Conservation (phyloP, 768 basidiomycete species). For the Tylopilus felleus region DNA sequence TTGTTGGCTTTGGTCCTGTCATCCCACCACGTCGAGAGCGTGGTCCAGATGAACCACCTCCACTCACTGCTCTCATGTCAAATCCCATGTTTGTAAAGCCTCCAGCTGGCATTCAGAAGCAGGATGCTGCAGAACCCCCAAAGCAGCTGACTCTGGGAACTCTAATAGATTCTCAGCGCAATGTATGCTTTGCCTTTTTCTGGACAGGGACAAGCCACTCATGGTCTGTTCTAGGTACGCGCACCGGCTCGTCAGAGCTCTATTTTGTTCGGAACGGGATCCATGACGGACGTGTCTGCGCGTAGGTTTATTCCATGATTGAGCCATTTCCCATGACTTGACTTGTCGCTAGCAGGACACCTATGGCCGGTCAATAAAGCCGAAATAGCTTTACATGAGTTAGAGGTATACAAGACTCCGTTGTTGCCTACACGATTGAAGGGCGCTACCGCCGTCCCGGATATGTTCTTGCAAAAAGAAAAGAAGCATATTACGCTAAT, state of each 20-base stretch:
- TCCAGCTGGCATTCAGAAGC: slow-evolving; percentile 37
- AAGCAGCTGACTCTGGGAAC: slow-evolving; percentile 52
- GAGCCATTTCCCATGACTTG: slow-evolving; percentile 11
- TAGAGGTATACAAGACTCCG: slow-evolving; percentile 78
- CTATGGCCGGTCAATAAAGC: slow-evolving; percentile 47
- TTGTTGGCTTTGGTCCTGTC: slow-evolving; percentile 40
- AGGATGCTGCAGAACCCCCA: slow-evolving; percentile 19
- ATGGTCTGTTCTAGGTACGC: slow-evolving; percentile 36
- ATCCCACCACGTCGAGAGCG: slow-evolving; percentile 39
- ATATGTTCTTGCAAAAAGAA: slow-evolving; percentile 59
- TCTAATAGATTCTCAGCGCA: slow-evolving; percentile 54
- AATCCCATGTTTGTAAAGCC: slow-evolving; percentile 71
- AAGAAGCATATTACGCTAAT: slow-evolving; percentile 49
- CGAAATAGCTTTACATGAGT: slow-evolving; percentile 64
- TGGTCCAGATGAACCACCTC: slow-evolving; percentile 67
- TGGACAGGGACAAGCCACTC: background rate
- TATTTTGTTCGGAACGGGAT: slow-evolving; percentile 44
- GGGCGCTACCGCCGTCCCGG: slow-evolving; percentile 45
- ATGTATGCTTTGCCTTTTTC: slow-evolving; percentile 38
- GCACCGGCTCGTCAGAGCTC: slow-evolving; percentile 53
- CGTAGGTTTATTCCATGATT: slow-evolving; percentile 24
- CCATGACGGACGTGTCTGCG: slow-evolving; percentile 32
- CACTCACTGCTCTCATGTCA: slow-evolving; percentile 54
- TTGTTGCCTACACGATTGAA: slow-evolving; percentile 59
- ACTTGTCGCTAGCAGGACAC: slow-evolving; percentile 22